These are phyloP conservation scores for Brassica hybrid DNA, from an alignment of 441 rosid genomes.

Conservation along the genomic window DNA sequence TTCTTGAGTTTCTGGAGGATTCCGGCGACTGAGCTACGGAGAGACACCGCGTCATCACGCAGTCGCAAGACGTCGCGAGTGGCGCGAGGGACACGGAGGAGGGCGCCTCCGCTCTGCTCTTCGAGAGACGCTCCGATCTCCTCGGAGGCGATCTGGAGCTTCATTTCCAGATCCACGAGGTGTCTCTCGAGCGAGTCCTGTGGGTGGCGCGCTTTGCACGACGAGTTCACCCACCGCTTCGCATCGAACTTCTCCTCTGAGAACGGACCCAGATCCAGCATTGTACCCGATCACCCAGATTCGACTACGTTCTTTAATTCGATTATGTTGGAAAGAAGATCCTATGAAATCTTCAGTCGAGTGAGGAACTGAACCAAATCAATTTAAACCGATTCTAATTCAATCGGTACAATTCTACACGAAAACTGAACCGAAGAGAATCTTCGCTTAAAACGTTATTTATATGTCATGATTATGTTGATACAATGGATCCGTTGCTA, in stretches of 20 bases:
- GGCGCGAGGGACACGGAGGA: conserved; percentile 97
- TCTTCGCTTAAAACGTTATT: no score
- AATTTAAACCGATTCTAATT: conserved; percentile 19
- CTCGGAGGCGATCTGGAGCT: conserved; percentile 98
- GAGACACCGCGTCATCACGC: conserved; percentile 90
- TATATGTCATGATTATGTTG: no score
- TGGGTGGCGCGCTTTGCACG: conserved; percentile 80
- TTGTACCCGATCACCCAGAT: conserved; percentile 31
- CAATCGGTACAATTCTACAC: not conserved
- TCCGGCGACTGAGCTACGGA: conserved; percentile 78
- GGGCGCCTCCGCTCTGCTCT: conserved; percentile 87
- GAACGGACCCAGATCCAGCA: conserved; percentile 95
- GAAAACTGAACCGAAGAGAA: conserved; percentile 23
- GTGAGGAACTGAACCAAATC: conserved; percentile 21
- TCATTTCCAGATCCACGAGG: conserved; percentile 96
- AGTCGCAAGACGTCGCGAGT: conserved; percentile 93
- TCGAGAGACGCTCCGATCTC: conserved; percentile 95
- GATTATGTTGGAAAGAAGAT: conserved; percentile 11
- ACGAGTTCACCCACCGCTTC: conserved; percentile 93
- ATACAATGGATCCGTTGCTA: no score
- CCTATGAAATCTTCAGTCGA: not conserved
- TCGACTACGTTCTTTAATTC: no score
- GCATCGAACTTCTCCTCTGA: conserved; percentile 96
- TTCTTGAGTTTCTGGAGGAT: conserved; percentile 93
- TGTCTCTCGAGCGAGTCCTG: conserved; percentile 90